Conservation (phyloP, 139 green algal species). For the Pleodorina starrii region DNA sequence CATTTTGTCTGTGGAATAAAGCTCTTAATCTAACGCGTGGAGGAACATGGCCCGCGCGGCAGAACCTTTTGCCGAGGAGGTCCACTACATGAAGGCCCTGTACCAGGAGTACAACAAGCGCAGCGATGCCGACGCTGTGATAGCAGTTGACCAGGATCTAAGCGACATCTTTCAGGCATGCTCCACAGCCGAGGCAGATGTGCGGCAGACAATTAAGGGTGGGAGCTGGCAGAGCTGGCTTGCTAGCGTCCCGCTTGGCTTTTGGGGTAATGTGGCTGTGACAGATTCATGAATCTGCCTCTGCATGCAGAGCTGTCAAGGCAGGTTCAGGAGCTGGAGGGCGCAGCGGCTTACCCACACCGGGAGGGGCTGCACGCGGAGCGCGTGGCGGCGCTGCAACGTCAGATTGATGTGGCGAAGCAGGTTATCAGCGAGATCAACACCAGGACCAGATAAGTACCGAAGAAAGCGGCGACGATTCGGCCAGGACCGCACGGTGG, state of each 20-base stretch:
- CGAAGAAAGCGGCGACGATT: too few species aligned
- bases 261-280: too few species aligned
- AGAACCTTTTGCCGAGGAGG: slow-evolving; percentile 41
- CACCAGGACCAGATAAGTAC: slow-evolving; percentile 25
- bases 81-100: slow-evolving; percentile 47
- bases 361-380: slow-evolving; percentile 44
- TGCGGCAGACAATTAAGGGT: slow-evolving; percentile 45
- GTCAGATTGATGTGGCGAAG: slow-evolving; percentile 24
- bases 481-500: too few species aligned
- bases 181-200: background rate
- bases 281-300: too few species aligned
- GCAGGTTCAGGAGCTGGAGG: slow-evolving; percentile 37
- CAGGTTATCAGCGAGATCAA: slow-evolving; percentile 2
- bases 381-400: background rate
- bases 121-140: slow-evolving; percentile 24
- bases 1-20: too few species aligned
- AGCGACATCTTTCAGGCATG: slow-evolving; percentile 10
- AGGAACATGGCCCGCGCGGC: slow-evolving; percentile 8
- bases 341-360: slow-evolving; percentile 39
- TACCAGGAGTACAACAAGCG: slow-evolving; percentile 42
- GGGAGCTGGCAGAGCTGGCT: too few species aligned
- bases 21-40: too few species aligned
- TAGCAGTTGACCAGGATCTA: background rate
- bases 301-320: slow-evolving; percentile 44
- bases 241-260: too few species aligned